Evolutionary conservation across 2,329 filamentous ascomycete genomes (phyloP), one percentile per base, ranked within the genome.

Genomic region (Rugonectria rugulosa): DNA sequence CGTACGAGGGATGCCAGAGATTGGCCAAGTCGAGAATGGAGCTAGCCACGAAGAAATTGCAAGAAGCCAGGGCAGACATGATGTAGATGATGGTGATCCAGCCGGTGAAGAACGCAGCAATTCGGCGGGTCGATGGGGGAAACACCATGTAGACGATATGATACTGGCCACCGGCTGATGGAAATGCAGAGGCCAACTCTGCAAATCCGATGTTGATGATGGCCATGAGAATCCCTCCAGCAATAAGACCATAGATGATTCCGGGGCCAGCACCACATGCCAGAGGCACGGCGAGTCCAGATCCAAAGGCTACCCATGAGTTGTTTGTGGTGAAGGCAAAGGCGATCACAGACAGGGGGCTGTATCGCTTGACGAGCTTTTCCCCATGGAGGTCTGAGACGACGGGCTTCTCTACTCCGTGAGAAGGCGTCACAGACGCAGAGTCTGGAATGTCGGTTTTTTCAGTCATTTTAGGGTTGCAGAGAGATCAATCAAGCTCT

Each of bases 241-340:
- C 59, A 15, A 68, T 61, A 31, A 68, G 58, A 10, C 65, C 65
- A 26, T 66, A 68, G 15, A 68, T 66, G 21, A 68, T 53, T 1
- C 56, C 64, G 7, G 65, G 65, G 6, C 63, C 65, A n/a, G 54
- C 65, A 3, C 65, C 65, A 15, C 63, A 67, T 3, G 64, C 60
- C 11, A 68, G 41, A 5, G 65, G 65, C 4, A 68, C 62, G 0
- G 64, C 63, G 5, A 68, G 49, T 2, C 64, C 64, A 6, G 65
- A 68, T 5, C 57, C 65, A 46, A 68, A 68, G 5, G 64, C 65
- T 20, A 66, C 59, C 65, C 65, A 68, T 0, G 65, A 68, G 19
- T 68, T 68, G 14, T 62, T 68, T 5, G 65, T 68, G 3, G 65
- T 68, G 19, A 68, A 68, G 1, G 63, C 65, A 21, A 68, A 67